phyloP scores from a whole-genome alignment of 2,329 filamentous ascomycete species.

The Calonectria pseudoreteaudii region DNA sequence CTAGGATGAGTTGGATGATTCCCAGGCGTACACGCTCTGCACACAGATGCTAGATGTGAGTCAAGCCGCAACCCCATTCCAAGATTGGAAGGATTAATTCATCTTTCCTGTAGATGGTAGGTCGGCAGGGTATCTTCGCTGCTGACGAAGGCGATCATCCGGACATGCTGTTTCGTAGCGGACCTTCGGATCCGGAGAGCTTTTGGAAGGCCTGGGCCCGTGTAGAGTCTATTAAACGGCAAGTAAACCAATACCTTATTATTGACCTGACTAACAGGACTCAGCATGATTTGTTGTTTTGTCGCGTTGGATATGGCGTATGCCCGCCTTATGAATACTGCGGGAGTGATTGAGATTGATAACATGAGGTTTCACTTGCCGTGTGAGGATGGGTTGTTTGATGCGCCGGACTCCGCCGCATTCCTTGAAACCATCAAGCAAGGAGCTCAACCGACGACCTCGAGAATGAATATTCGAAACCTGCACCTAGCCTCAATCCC shows the following conservation, averaged over 20 bases:
- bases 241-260: background rate
- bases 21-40: background rate
- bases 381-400: background rate
- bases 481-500: background rate
- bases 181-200: background rate
- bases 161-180: background rate
- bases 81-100: background rate
- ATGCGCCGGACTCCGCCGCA: background rate
- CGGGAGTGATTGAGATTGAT: background rate
- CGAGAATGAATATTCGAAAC: background rate
- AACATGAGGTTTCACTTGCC: background rate
- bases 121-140: background rate
- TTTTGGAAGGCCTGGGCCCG: conserved; percentile 1
- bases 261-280: background rate
- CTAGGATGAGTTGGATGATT: background rate
- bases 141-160: background rate
- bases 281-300: background rate
- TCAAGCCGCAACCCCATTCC: background rate
- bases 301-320: background rate
- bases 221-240: background rate
- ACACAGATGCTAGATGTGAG: background rate
- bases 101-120: background rate
- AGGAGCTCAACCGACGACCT: background rate
- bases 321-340: background rate
- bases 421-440: background rate